Percentiles rank a stretch among this genome's conserved stretches.
Evolutionary conservation across 495 filamentous ascomycete genomes (phyloP).

Genomic region (Chaetomium tenue): DNA sequence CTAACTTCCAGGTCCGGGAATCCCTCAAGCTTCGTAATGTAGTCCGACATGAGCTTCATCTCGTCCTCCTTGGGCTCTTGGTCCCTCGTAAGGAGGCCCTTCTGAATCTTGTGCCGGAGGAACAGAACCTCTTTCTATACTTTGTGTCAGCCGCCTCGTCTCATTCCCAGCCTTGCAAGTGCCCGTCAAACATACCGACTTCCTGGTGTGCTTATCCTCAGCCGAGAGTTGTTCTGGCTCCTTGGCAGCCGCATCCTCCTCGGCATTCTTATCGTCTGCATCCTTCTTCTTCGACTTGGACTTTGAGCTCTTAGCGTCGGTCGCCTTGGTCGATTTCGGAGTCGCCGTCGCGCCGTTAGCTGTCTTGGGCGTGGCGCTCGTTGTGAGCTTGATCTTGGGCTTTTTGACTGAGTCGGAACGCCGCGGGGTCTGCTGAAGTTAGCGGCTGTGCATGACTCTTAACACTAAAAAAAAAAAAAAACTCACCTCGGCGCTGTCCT

Average conservation of each 20-base stretch:
- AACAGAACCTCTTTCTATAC: conserved; percentile 69
- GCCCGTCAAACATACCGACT: conserved; percentile 52
- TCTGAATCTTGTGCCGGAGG: conserved; percentile 85
- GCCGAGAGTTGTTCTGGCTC: conserved; percentile 52
- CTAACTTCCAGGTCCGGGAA: conserved; percentile 76
- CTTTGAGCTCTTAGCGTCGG: conserved; percentile 58
- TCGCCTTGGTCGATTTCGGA: conserved; percentile 51
- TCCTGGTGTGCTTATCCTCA: conserved; percentile 50
- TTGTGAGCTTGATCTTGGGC: conserved; percentile 61
- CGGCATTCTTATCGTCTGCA: conserved; percentile 60
- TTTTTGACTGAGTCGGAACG: conserved; percentile 67
- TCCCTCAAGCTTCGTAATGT: conserved; percentile 73
- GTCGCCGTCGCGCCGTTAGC: conserved; percentile 50
- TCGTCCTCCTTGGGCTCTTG: conserved; percentile 81
- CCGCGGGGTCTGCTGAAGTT: conserved; percentile 51
- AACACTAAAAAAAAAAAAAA: no score
- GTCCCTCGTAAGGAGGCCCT: conserved; percentile 81
- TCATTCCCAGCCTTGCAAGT: not conserved
- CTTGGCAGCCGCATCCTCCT: conserved; percentile 50
- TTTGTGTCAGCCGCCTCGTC: conserved; percentile 21
- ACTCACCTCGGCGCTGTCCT: conserved; percentile 64
- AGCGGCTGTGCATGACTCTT: conserved; percentile 23
- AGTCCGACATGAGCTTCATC: conserved; percentile 79
- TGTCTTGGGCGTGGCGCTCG: conserved; percentile 51
- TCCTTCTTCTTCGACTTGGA: conserved; percentile 63